A percentile compares a stretch with the other conserved stretches of the same genome.
Evolutionary conservation across 129 eudicot genomes (phyloP).

Genomic region (Lactuca sativa): DNA sequence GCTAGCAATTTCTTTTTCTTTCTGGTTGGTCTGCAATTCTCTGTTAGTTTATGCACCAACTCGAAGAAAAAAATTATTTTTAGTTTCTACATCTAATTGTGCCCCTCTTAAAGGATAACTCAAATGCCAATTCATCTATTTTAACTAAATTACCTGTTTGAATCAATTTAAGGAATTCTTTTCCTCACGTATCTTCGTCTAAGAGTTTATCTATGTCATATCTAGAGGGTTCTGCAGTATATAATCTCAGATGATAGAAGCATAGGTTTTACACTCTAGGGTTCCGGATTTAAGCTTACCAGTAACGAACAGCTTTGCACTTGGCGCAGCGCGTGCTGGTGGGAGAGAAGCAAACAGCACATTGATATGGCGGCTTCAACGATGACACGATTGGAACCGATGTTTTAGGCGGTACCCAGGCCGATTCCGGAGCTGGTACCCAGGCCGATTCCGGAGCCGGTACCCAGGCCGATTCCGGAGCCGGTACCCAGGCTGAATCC

Average conservation of each 20-base stretch:
- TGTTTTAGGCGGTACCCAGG: slow-evolving; percentile 22
- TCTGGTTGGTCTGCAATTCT: too few species aligned
- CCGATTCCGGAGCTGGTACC: slow-evolving; percentile 10
- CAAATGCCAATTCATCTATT: not conserved
- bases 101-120: not conserved
- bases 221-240: slow-evolving; percentile 3
- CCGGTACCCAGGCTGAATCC: slow-evolving; percentile 1
- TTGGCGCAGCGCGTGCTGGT: slow-evolving; percentile 64
- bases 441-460: slow-evolving; percentile 9
- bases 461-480: too few species aligned
- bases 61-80: not conserved
- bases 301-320: slow-evolving; percentile 81
- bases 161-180: not conserved
- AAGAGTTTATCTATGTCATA: not conserved
- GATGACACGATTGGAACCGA: slow-evolving; percentile 21
- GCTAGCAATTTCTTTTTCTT: too few species aligned
- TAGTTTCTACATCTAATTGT: not conserved
- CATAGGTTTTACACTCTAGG: not conserved
- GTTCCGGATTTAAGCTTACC: slow-evolving; percentile 45
- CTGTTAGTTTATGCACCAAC: too few species aligned
- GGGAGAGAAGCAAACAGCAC: slow-evolving; percentile 63
- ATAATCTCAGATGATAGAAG: slow-evolving; percentile 7
- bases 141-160: not conserved
- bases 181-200: not conserved
- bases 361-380: slow-evolving; percentile 33